Conservation (phyloP, 2,329 filamentous ascomycete species). For the Stagonosporopsis chrysanthemi region DNA sequence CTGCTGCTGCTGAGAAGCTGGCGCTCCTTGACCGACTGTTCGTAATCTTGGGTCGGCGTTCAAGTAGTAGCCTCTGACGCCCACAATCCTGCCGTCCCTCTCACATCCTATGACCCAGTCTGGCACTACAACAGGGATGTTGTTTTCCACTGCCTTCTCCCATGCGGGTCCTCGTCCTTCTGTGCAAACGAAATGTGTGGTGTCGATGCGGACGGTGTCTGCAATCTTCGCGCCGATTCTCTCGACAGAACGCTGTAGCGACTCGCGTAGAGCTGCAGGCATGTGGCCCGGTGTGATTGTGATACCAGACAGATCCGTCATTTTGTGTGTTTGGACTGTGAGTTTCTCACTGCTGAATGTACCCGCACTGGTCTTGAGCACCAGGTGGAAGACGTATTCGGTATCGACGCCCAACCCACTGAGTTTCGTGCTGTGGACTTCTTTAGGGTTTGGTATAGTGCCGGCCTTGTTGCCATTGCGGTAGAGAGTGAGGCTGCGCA, state of each 20-base stretch:
- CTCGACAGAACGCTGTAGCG: slow-evolving; percentile 76
- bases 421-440: slow-evolving; percentile 96
- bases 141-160: slow-evolving; percentile 98
- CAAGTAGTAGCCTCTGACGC: slow-evolving; percentile 94
- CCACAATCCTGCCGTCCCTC: slow-evolving; percentile 87
- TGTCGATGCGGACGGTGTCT: slow-evolving; percentile 92
- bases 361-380: slow-evolving; percentile 88
- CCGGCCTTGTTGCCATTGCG: slow-evolving; percentile 97
- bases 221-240: slow-evolving; percentile 92
- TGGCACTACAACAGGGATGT: slow-evolving; percentile 94
- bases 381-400: slow-evolving; percentile 93
- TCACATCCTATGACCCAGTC: slow-evolving; percentile 99
- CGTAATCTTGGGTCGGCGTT: slow-evolving; percentile 77
- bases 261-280: slow-evolving; percentile 74
- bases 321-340: slow-evolving; percentile 91
- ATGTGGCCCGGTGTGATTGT: slow-evolving; percentile 92
- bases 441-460: slow-evolving; percentile 84
- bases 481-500: slow-evolving; percentile 88
- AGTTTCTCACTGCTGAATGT: slow-evolving; percentile 85
- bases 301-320: slow-evolving; percentile 96
- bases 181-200: slow-evolving; percentile 96
- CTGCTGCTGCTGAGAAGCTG: slow-evolving; percentile 34
- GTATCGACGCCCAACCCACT: slow-evolving; percentile 95
- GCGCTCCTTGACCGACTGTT: slow-evolving; percentile 55
- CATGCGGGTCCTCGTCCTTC: slow-evolving; percentile 88